Conservation (phyloP, 1,139 yeast species). For the Debaryomyces robertsiae region DNA sequence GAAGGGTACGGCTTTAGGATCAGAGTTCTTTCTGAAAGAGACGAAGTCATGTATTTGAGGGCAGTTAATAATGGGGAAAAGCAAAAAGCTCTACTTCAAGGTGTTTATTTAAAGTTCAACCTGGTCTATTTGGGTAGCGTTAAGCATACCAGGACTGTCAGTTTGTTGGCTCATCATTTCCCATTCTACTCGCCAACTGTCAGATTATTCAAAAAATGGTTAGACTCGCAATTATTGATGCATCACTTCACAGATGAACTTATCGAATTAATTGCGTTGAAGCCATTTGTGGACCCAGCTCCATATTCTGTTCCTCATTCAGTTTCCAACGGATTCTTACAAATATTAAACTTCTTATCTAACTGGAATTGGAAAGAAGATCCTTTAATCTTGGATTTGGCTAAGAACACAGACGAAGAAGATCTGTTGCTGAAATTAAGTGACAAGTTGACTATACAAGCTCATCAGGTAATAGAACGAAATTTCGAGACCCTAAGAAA, state of each 20-base stretch:
- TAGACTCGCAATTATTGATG: constrained; percentile 68
- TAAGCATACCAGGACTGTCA: constrained; percentile 81
- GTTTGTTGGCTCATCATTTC: constrained; percentile 69
- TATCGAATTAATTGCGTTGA: constrained; percentile 77
- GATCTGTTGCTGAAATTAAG: constrained; percentile 40
- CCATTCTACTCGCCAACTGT: constrained; percentile 80
- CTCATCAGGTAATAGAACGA: constrained; percentile 62
- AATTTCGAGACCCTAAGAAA: constrained; percentile 69
- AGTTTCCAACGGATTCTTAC: constrained; percentile 76
- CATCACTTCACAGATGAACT: constrained; percentile 76
- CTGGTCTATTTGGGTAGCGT: constrained; percentile 68
- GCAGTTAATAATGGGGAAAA: constrained; percentile 67
- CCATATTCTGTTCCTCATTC: constrained; percentile 82
- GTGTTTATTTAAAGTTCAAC: constrained; percentile 63
- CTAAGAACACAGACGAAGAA: constrained; percentile 48
- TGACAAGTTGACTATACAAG: constrained; percentile 63
- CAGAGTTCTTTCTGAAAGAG: constrained; percentile 78
- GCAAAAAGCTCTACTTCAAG: constrained; percentile 60
- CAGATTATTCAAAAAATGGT: constrained; percentile 85
- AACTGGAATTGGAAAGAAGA: constrained; percentile 95
- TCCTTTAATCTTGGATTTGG: constrained; percentile 75
- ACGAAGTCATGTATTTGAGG: constrained; percentile 69
- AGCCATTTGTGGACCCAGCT: constrained; percentile 84
- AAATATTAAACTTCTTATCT: constrained; percentile 69
- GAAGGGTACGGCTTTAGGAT: constrained; percentile 85